Conservation (phyloP, 495 filamentous ascomycete genomes). For the Sphaerosporella brunnea region DNA sequence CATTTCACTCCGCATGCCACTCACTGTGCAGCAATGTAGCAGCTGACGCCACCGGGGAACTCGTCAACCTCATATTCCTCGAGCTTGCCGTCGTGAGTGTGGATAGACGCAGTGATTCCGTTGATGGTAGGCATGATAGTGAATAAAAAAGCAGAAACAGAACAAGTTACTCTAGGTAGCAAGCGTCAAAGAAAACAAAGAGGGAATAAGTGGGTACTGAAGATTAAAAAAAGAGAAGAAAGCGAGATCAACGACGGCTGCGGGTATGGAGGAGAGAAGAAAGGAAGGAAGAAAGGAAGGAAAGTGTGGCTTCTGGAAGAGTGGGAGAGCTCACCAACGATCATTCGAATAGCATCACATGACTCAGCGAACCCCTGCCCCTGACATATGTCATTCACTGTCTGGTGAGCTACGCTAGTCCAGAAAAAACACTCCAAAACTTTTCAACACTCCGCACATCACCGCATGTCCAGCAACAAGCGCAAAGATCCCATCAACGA, state of each 20-base stretch:
- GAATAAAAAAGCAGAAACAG: not conserved
- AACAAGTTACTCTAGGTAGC: not conserved
- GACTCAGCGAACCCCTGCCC: too few species aligned
- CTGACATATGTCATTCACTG: too few species aligned
- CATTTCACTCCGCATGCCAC: too few species aligned
- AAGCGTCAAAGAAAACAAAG: not conserved
- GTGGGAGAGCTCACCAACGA: too few species aligned
- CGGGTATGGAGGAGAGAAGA: not conserved
- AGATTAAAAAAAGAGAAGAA: not conserved
- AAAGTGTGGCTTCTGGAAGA: too few species aligned
- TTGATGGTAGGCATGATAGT: slow-evolving; percentile 19
- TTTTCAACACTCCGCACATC: too few species aligned
- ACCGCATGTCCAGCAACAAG: too few species aligned
- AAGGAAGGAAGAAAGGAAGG: not conserved
- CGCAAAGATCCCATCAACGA: slow-evolving; percentile 23
- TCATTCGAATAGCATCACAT: too few species aligned
- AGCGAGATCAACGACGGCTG: not conserved
- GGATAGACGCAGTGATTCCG: slow-evolving; percentile 13
- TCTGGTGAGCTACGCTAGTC: too few species aligned
- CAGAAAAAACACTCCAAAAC: too few species aligned
- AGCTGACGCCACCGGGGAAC: slow-evolving; percentile 17
- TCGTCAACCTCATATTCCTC: slow-evolving; percentile 11
- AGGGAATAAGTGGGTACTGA: not conserved
- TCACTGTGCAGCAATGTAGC: slow-evolving; percentile 17
- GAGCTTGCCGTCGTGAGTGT: slow-evolving; percentile 17